Evolutionary conservation across 2,329 filamentous ascomycete species (phyloP), one percentile per base, ranked within the genome.

Genomic region (Calonectria naviculata): DNA sequence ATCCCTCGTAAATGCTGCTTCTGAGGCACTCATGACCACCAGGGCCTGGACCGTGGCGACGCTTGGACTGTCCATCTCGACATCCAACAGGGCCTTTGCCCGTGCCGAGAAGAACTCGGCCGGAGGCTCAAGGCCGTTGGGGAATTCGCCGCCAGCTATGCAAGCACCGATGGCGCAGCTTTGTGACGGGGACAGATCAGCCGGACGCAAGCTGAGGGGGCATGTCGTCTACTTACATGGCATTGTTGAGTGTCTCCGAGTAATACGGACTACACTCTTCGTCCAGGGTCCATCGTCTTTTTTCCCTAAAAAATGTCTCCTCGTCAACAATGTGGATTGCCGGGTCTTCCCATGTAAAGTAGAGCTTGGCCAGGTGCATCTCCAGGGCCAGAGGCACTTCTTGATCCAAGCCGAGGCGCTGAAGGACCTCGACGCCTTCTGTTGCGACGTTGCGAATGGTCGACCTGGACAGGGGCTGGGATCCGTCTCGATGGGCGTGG

Each of bases 311-410:
- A 46, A 78, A 78, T 1, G 69, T 28, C 4, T 70, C 65, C n/a
- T 76, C 67, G 12, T 79, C 77, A 0, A 79, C 74, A 0, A 78
- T 72, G 36, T 78, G 75, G 9, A 75, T 72, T 6, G 71, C 65
- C 1, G 76, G 78, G 10, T 79, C 73, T 31, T 78, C 72, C 78
- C 78, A 79, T 0, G 76, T 41, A 36, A 79, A 79, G 28, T 79
- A 79, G 2, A 79, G 72, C 2, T 61, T 68, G 4, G 73, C 67
- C 0, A 79, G 67, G 36, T 78, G 76, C 4, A 52, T 56, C 21
- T 78, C 74, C 4, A 76, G 61, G 1, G 65, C 67, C 0, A 38
- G 17, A 0, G 76, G 58, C 1, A 79, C 62, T 21, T 52, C 49
- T 12, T 73, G 64, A 26, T 70, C 72, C 5, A 74, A 42, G 1